phyloP scores from a whole-genome alignment of 768 basidiomycete genomes.

The Naematelia encephala region DNA sequence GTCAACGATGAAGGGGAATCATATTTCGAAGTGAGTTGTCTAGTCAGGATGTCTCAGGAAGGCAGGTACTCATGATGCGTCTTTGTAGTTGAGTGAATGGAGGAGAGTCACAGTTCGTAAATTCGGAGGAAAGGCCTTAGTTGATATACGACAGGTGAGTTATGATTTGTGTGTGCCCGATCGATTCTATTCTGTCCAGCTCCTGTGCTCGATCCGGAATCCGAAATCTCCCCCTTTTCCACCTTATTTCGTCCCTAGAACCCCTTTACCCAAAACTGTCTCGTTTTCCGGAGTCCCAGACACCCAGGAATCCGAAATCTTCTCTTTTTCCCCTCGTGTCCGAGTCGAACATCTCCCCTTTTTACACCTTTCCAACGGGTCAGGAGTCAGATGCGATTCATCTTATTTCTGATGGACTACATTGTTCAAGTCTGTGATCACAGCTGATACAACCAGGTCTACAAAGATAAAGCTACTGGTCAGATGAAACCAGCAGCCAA shows the following conservation, averaged over 20 bases:
- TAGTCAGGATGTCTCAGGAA: background rate
- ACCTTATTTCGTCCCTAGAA: no score
- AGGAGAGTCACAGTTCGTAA: slow-evolving; percentile 41
- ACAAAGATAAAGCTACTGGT: slow-evolving; percentile 45
- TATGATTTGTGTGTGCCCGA: background rate
- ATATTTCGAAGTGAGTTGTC: slow-evolving; percentile 23
- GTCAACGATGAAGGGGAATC: slow-evolving; percentile 21
- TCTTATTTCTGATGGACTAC: background rate
- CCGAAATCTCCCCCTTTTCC: no score
- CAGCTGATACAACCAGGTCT: slow-evolving; percentile 27
- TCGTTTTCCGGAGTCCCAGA: no score
- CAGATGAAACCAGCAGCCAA: slow-evolving; percentile 46
- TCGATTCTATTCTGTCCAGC: background rate
- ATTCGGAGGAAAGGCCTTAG: slow-evolving; percentile 37
- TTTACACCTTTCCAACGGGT: no score
- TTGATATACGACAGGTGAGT: slow-evolving; percentile 49
- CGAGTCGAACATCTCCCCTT: no score
- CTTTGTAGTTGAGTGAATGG: slow-evolving; percentile 27
- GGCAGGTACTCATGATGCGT: background rate
- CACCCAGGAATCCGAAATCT: no score
- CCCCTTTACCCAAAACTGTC: no score
- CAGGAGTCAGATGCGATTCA: no score
- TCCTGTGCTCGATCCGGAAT: no score
- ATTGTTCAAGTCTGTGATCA: background rate
- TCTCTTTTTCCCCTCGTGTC: no score